Evolutionary conservation across 371 early-diverging fungal genomes (phyloP).

Genomic region (Mucor saturninus): DNA sequence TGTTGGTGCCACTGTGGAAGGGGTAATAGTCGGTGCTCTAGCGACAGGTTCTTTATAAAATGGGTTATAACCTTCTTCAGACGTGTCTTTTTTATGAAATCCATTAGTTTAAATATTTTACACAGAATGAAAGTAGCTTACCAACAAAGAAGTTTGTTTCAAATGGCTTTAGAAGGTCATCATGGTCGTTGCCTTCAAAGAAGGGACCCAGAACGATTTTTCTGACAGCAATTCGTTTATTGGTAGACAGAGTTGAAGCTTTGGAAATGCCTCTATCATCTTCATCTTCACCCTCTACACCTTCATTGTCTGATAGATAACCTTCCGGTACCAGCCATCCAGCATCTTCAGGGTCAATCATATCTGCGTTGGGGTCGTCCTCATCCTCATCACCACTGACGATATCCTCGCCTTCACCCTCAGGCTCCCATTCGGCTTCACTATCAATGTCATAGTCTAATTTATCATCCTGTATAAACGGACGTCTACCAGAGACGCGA

Average conservation of each 20-base stretch:
- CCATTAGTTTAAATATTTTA: not conserved
- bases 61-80: slow-evolving; percentile 35
- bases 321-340: slow-evolving; percentile 80
- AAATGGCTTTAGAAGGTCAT: slow-evolving; percentile 30
- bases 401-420: slow-evolving; percentile 88
- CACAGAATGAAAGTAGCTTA: slow-evolving; percentile 9
- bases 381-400: slow-evolving; percentile 81
- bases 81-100: slow-evolving; percentile 8
- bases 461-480: slow-evolving; percentile 67
- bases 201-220: slow-evolving; percentile 60
- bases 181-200: slow-evolving; percentile 44
- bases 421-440: slow-evolving; percentile 92
- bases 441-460: slow-evolving; percentile 88
- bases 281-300: slow-evolving; percentile 59
- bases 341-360: slow-evolving; percentile 54
- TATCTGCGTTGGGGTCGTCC: slow-evolving; percentile 49
- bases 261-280: slow-evolving; percentile 7
- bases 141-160: slow-evolving; percentile 31
- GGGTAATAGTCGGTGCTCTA: not conserved
- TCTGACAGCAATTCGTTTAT: slow-evolving; percentile 26
- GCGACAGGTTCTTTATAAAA: slow-evolving; percentile 27
- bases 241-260: not conserved
- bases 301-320: slow-evolving; percentile 83
- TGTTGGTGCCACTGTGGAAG: not conserved
- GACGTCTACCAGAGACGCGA: slow-evolving; percentile 60